Percentiles rank a stretch among this genome's conserved stretches.
Evolutionary conservation across 2,329 filamentous ascomycete species (phyloP).

Genomic region (Alternaria viburni): DNA sequence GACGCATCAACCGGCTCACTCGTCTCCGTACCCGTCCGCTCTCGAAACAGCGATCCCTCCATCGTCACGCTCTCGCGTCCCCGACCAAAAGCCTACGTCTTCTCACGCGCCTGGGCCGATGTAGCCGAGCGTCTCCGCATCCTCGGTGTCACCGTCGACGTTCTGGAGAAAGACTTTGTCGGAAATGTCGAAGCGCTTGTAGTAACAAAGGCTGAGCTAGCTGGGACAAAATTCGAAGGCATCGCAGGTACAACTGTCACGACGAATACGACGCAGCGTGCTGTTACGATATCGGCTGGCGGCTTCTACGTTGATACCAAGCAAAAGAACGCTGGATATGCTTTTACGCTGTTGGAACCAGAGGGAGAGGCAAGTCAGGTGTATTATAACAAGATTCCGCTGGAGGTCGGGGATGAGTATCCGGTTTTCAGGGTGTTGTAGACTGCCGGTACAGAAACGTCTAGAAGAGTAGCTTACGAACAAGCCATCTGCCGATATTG

Average conservation of each 20-base stretch:
- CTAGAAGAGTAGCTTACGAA: neutral
- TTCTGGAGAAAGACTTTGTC: slow-evolving; percentile 20
- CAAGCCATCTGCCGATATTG: neutral
- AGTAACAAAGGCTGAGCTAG: slow-evolving; percentile 17
- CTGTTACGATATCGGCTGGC: neutral
- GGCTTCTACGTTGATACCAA: neutral
- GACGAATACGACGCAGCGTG: neutral
- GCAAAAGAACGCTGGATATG: neutral
- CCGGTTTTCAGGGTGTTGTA: neutral
- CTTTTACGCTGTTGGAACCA: neutral
- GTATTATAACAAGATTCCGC: neutral
- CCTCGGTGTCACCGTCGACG: slow-evolving; percentile 29
- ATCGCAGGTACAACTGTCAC: neutral
- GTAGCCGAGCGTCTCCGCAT: slow-evolving; percentile 25
- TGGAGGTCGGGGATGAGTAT: neutral
- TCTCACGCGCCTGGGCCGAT: slow-evolving; percentile 29
- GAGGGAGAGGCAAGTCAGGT: neutral
- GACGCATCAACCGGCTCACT: neutral
- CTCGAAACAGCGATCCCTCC: slow-evolving; percentile 19
- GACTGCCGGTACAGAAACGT: neutral
- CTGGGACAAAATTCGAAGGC: neutral
- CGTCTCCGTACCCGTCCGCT: neutral
- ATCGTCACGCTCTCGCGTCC: slow-evolving; percentile 22
- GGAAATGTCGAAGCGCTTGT: slow-evolving; percentile 29
- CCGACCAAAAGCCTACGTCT: slow-evolving; percentile 30